Conservation (phyloP, 2,329 filamentous ascomycete species). For the Thelonectria blattea region DNA sequence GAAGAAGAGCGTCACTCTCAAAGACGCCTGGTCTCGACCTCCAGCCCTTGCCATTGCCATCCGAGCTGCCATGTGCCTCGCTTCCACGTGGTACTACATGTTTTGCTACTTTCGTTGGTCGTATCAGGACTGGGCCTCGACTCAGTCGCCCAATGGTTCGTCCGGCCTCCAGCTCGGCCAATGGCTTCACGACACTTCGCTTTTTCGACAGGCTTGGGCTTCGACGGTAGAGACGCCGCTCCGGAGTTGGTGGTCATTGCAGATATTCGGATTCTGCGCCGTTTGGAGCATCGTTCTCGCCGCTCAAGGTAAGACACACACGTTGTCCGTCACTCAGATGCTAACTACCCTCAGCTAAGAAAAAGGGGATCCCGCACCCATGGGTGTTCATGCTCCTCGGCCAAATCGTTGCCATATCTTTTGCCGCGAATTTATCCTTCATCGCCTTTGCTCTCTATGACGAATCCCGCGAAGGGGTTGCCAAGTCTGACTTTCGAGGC, state of each 20-base stretch:
- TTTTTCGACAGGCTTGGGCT: slow-evolving; percentile 39
- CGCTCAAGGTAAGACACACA: slow-evolving; percentile 27
- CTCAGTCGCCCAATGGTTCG: neutral
- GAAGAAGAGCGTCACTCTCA: neutral
- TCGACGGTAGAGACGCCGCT: slow-evolving; percentile 31
- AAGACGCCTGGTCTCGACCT: neutral
- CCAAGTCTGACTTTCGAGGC: neutral
- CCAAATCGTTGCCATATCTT: slow-evolving; percentile 37
- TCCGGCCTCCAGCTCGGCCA: slow-evolving; percentile 25
- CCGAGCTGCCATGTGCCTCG: slow-evolving; percentile 35
- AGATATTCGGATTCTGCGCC: slow-evolving; percentile 39
- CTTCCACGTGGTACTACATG: slow-evolving; percentile 38
- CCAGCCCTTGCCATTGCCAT: slow-evolving; percentile 21
- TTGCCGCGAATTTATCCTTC: slow-evolving; percentile 38
- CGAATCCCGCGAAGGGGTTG: neutral
- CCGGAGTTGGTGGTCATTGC: slow-evolving; percentile 37
- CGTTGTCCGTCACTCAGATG: neutral
- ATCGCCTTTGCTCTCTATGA: slow-evolving; percentile 30
- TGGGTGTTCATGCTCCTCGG: slow-evolving; percentile 39
- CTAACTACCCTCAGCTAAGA: slow-evolving; percentile 21
- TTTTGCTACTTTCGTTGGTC: slow-evolving; percentile 37
- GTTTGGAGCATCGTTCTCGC: slow-evolving; percentile 38
- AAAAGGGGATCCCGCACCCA: slow-evolving; percentile 24
- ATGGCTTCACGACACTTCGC: slow-evolving; percentile 37
- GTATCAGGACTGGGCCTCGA: slow-evolving; percentile 19